Evolutionary conservation across 2,329 filamentous ascomycete genomes (phyloP).

Genomic region (Colletotrichum spaethianum): DNA sequence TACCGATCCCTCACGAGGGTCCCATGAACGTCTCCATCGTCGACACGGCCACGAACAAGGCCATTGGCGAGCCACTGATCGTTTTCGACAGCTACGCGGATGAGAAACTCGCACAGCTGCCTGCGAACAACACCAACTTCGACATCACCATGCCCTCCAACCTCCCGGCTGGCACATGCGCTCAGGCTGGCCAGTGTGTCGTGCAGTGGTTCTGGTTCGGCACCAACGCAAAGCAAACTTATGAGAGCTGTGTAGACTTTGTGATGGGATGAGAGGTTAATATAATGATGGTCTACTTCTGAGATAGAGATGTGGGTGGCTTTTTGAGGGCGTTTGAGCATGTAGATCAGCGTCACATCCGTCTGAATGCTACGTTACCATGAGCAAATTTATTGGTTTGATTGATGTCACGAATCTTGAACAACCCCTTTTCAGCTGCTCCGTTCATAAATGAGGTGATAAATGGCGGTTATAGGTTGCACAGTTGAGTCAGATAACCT

Average conservation of each 20-base stretch:
- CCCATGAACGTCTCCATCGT: slow-evolving; percentile 71
- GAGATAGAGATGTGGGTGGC: slow-evolving; percentile 6
- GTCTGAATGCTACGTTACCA: background rate
- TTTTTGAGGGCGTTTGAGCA: slow-evolving; percentile 1
- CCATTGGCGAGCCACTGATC: slow-evolving; percentile 68
- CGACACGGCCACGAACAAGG: slow-evolving; percentile 63
- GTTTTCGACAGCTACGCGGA: slow-evolving; percentile 70
- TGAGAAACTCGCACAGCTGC: slow-evolving; percentile 52
- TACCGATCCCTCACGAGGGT: slow-evolving; percentile 62
- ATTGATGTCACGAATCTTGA: background rate
- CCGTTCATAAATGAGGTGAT: too few species aligned
- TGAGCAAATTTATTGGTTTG: too few species aligned
- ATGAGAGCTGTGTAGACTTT: slow-evolving; percentile 57
- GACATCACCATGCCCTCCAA: slow-evolving; percentile 55
- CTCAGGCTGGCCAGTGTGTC: slow-evolving; percentile 51
- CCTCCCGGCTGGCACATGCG: slow-evolving; percentile 48
- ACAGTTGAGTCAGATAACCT: background rate
- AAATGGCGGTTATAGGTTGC: background rate
- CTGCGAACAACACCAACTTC: slow-evolving; percentile 61
- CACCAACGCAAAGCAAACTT: slow-evolving; percentile 54
- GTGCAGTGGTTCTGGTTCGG: slow-evolving; percentile 64
- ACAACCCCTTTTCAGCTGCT: too few species aligned
- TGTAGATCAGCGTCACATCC: slow-evolving; percentile 19
- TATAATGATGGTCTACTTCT: background rate
- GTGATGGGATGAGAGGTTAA: slow-evolving; percentile 32